Base-by-base conservation (phyloP, 805 yeast genomes). In the Kuraishia hungarica region DNA sequence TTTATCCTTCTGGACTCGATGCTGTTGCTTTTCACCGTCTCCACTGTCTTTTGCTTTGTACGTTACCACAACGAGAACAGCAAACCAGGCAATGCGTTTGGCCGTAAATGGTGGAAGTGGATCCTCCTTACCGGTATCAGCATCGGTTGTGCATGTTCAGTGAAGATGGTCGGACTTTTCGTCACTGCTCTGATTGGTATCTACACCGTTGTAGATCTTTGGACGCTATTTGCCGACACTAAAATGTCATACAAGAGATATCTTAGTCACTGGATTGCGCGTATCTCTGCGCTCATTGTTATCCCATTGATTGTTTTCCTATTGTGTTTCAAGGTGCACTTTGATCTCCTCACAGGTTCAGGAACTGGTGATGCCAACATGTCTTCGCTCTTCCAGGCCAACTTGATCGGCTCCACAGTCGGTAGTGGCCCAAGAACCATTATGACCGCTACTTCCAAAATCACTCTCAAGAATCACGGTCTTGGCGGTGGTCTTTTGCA, bases 161-260 rank as follows among this genome's bases (percentile, higher is more conserved):
- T 91, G 56, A 94, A 94, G 72, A 90, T 92, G 97, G 98, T 94
- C 56, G 99, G 99, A 63, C 78, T 93, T 55, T 89, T 94, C 64
- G 89, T 89, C 58, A 93, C 96, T 56, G 70, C 90, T 19, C 73
- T 91, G 59, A 91, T 94, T 55, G 99, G 99, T 52, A 80, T 90
- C 59, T 89, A 93, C 72, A 91, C 97, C 22, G 76, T 89, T 47
- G 86, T 83, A 54, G 97, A 94, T 64, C 76, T 94, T 64, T 94
- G 97, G 96, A 76, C 73, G 63, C 82, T 81, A 68, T 81, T 90
- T 63, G 96, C 92, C 60, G 93, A 88, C 66, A 76, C 74, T 63
- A 64, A 77, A 13, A 66, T 87, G 60, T 62, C 79, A 2, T 74
- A 78, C 76, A 67, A 64, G 39, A 73, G 70, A 20, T 88, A 87